These are phyloP conservation scores for Uromyces viciae-fabae DNA, from an alignment of 1,284 basidiomycete species.

Conservation along the genomic window DNA sequence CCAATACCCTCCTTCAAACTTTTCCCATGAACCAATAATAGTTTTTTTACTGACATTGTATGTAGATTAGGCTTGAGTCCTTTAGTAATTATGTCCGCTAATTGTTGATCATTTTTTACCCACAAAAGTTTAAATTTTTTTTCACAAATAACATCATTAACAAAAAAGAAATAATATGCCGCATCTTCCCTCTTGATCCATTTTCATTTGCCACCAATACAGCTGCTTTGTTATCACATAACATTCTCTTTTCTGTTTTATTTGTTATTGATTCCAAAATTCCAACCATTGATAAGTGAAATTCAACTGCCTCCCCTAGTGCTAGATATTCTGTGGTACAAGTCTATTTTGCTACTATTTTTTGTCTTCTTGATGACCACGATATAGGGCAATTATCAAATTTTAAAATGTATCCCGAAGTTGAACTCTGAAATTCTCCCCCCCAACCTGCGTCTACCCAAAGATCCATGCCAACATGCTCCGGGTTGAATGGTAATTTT, in stretches of 20 bases:
- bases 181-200: not conserved
- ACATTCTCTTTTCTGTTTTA: not conserved
- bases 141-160: not conserved
- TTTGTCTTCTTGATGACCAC: not conserved
- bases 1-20: too few species aligned
- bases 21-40: too few species aligned
- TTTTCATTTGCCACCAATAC: not conserved
- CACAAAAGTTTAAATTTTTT: not conserved
- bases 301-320: not conserved
- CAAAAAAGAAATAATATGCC: not conserved
- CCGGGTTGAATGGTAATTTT: not conserved
- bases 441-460: constrained; percentile 2
- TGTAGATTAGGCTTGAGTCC: too few species aligned
- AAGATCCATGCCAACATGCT: not conserved
- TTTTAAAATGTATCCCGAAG: not conserved
- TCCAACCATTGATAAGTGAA: not conserved
- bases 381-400: not conserved
- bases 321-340: not conserved
- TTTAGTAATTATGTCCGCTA: constrained; percentile 16
- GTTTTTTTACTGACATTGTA: too few species aligned
- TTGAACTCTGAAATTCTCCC: not conserved
- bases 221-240: not conserved
- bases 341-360: not conserved
- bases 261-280: not conserved
- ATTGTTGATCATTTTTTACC: not conserved